A percentile compares a stretch with the other conserved stretches of the same genome.
phyloP scores from a whole-genome alignment of 164 flowering plant genomes.

The Saururus chinensis region DNA sequence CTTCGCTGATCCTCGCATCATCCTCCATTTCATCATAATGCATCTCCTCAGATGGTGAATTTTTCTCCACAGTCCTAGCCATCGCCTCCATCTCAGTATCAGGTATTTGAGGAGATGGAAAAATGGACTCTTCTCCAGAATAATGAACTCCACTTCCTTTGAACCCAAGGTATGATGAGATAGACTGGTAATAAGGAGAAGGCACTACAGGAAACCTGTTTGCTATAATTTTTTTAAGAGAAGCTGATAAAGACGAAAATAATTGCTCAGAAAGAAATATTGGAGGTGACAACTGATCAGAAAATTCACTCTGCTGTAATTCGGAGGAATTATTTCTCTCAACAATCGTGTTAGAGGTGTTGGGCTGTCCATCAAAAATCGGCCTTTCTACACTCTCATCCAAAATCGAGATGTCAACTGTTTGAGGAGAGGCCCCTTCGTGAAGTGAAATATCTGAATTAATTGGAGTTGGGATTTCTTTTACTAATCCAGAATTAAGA shows the following conservation, averaged over 20 bases:
- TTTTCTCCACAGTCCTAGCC: background rate
- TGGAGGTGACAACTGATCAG: slow-evolving; percentile 35
- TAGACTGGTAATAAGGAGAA: slow-evolving; percentile 20
- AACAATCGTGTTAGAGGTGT: background rate
- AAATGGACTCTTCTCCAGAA: background rate
- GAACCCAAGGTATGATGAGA: slow-evolving; percentile 35
- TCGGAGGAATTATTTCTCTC: background rate
- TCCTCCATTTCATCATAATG: background rate
- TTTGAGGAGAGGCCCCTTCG: slow-evolving; percentile 12
- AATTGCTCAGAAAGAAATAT: slow-evolving; percentile 29
- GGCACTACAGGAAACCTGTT: slow-evolving; percentile 31
- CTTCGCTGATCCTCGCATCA: background rate
- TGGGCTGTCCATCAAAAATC: background rate
- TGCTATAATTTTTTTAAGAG: slow-evolving; percentile 40
- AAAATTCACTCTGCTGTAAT: background rate
- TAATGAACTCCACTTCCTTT: slow-evolving; percentile 17
- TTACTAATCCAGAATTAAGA: slow-evolving; percentile 14
- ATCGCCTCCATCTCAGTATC: background rate
- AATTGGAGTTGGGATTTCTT: slow-evolving; percentile 8
- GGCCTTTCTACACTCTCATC: slow-evolving; percentile 17
- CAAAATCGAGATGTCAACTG: slow-evolving; percentile 34
- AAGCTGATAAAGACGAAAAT: slow-evolving; percentile 43
- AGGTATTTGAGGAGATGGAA: slow-evolving; percentile 1
- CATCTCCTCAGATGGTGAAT: background rate
- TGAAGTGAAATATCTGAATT: slow-evolving; percentile 7